phyloP scores from a whole-genome alignment of 2,329 filamentous ascomycete species.

The Verticillium tricorpus region DNA sequence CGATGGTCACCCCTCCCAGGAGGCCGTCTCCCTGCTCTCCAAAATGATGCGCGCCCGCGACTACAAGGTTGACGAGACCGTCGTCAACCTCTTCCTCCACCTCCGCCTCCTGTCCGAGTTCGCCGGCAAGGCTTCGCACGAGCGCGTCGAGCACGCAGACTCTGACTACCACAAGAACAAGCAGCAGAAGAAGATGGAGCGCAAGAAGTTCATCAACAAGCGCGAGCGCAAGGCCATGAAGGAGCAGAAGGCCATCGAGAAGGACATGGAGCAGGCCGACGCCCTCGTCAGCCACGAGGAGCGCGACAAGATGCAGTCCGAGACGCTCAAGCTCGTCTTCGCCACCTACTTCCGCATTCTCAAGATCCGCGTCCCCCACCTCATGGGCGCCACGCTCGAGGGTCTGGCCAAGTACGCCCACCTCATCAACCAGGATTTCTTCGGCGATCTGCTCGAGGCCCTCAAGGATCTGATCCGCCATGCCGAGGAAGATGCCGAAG shows the following conservation, averaged over 20 bases:
- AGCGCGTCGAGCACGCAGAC: constrained; percentile 58
- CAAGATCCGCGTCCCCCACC: constrained; percentile 71
- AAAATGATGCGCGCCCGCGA: constrained; percentile 94
- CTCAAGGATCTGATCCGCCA: constrained; percentile 87
- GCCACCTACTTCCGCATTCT: constrained; percentile 92
- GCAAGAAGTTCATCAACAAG: constrained; percentile 86
- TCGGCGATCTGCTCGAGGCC: constrained; percentile 90
- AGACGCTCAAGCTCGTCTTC: constrained; percentile 94
- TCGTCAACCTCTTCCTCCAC: constrained; percentile 87
- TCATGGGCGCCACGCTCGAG: constrained; percentile 97
- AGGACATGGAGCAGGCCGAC: constrained; percentile 90
- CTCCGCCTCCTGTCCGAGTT: constrained; percentile 87
- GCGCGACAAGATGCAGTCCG: constrained; percentile 87
- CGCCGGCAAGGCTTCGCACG: constrained; percentile 73
- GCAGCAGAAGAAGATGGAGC: constrained; percentile 63
- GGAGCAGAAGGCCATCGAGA: constrained; percentile 82
- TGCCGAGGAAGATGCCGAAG: constrained; percentile 52
- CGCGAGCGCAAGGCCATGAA: constrained; percentile 75
- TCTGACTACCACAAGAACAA: constrained; percentile 16
- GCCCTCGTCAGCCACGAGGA: constrained; percentile 89
- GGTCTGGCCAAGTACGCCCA: constrained; percentile 91
- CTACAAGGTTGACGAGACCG: constrained; percentile 77
- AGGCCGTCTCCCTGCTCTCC: constrained; percentile 76
- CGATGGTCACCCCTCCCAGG: constrained; percentile 81
- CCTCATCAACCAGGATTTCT: constrained; percentile 98